Percentiles rank a stretch among this genome's conserved stretches.
These are phyloP conservation scores for Pseudogymnoascus sp. DNA, from an alignment of 2,329 filamentous ascomycete species.

Conservation along the genomic window DNA sequence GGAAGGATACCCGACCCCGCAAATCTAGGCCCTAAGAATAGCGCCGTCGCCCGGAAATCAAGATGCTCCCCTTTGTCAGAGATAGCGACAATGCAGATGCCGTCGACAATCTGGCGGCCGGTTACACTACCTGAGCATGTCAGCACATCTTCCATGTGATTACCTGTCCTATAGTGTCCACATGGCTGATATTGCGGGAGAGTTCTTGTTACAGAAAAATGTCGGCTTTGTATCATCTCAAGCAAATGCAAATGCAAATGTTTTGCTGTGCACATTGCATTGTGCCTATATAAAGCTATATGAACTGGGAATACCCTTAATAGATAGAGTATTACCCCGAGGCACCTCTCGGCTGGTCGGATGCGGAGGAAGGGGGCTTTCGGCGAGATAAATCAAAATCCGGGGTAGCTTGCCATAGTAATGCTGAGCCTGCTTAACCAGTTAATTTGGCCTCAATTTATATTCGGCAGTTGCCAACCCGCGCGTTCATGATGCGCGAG, in stretches of 20 bases:
- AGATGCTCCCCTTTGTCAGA: not conserved
- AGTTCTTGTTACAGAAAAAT: not conserved
- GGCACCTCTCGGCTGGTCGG: constrained; percentile 1
- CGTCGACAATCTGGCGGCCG: not conserved
- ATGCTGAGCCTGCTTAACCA: not conserved
- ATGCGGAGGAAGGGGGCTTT: not conserved
- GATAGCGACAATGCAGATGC: not conserved
- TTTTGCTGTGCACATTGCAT: not conserved
- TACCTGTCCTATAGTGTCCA: not conserved
- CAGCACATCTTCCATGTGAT: not conserved
- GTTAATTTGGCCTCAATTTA: constrained; percentile 1
- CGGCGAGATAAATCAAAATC: not conserved
- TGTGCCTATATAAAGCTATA: constrained; percentile 4
- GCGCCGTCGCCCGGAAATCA: not conserved
- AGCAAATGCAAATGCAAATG: not conserved
- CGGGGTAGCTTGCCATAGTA: not conserved
- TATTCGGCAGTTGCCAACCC: not conserved
- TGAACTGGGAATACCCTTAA: not conserved
- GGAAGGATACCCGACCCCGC: constrained; percentile 5
- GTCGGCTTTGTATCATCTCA: not conserved
- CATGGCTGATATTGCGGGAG: not conserved
- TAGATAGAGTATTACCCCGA: not conserved
- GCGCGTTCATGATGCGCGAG: not conserved
- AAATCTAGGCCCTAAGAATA: constrained; percentile 1
- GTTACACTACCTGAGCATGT: not conserved